Conservation (phyloP, 805 yeast genomes). For the Wickerhamomyces xylosicus region DNA sequence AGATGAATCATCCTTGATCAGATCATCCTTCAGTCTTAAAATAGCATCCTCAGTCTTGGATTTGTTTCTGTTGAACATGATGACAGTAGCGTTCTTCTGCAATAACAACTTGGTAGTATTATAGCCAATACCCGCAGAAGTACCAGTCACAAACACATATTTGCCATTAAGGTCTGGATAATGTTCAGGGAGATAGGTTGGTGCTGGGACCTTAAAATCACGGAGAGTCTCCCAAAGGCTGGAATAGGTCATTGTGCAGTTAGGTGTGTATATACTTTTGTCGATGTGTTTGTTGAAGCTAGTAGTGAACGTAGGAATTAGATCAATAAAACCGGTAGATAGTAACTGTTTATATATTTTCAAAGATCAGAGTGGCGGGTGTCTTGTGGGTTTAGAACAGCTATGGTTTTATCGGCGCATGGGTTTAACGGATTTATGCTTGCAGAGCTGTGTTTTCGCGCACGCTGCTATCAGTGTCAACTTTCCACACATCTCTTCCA, state of each 20-base stretch:
- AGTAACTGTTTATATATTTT: too few species aligned
- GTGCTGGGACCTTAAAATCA: slow-evolving; percentile 13
- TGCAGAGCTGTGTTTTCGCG: too few species aligned
- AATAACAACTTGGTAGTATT: slow-evolving; percentile 23
- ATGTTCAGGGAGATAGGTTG: slow-evolving; percentile 19
- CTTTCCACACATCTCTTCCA: too few species aligned
- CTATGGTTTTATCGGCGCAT: too few species aligned
- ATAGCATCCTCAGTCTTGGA: slow-evolving; percentile 23
- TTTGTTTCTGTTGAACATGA: slow-evolving; percentile 26
- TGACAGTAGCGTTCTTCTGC: slow-evolving; percentile 24
- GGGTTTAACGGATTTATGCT: too few species aligned
- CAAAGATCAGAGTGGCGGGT: too few species aligned
- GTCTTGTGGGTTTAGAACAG: too few species aligned
- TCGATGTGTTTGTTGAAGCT: too few species aligned
- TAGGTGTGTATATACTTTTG: too few species aligned
- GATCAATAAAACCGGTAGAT: too few species aligned
- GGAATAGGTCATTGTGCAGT: neutral
- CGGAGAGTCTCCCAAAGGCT: slow-evolving; percentile 1
- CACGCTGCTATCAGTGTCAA: too few species aligned
- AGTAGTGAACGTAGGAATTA: too few species aligned
- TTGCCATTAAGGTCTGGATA: slow-evolving; percentile 20
- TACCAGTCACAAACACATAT: slow-evolving; percentile 23
- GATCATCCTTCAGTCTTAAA: slow-evolving; percentile 16
- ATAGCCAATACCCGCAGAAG: slow-evolving; percentile 25
- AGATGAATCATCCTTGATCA: slow-evolving; percentile 10